Evolutionary conservation across 768 basidiomycete species (phyloP), one percentile per base, ranked within the genome.

Genomic region (Trametes sanguinea): DNA sequence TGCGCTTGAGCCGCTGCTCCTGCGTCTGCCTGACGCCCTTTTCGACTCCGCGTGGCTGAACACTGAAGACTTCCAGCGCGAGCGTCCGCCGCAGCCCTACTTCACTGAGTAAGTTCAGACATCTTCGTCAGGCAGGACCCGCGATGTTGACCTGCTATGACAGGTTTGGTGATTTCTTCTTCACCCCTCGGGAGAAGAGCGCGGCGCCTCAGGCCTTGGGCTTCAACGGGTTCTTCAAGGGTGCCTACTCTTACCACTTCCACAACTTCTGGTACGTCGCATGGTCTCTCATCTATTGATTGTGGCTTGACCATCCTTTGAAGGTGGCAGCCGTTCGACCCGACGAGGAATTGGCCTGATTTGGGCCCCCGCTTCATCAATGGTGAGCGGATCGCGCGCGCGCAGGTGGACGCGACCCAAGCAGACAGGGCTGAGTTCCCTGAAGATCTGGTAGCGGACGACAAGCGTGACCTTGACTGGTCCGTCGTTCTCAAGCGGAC

Each of bases 11-110:
- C 85, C 83, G 5, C 78, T 98, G 47, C 77, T 99, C 32, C 83
- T 95, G 58, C 85, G 94, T 29, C 81, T 99, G 16, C 95, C 97
- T 0, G 97, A 98, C 72, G 96, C 96, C 7, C 76, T 99, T 59
- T 98, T 98, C 65, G 96, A 98, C 74, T 88, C 95, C 10, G 96
- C 97, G 2, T 98, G 95, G 95, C 78, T 98, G 50, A 95, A 93
- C 72, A 92, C 92, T 16, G 96, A 98, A 73, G 83, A 85, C 54
- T 96, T 89, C 73, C 96, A 98, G 74, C 81, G 92, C 50, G 91
- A 94, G 63, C 83, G 96, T 48, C 96, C 97, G 2, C 90, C 96
- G 60, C 94, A 95, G 73, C 96, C 96, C 17, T 95, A 89, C 76
- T 94, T 99, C 76, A 88, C 85, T 7, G 86, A 88, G 93, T 95